Base-by-base conservation (phyloP, 148 eudicot genomes). In the Drosera capensis region DNA sequence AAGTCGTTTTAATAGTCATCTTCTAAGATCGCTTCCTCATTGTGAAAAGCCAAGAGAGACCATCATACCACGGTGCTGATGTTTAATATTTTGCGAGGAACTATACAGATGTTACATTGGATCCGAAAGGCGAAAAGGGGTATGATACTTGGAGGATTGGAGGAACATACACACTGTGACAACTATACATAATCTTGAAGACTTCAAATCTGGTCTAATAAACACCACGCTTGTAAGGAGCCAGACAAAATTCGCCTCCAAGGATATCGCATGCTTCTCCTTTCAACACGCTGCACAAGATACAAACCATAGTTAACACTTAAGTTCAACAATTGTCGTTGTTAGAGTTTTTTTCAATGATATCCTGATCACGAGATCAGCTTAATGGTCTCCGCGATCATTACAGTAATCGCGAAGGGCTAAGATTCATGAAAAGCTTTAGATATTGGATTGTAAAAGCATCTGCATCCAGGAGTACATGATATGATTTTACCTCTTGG, bases 251-350 rank as follows among this genome's bases (percentile, higher is more conserved):
- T 52, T 81, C 84, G 53, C 92, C 92, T 52, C 84, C 84, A 24
- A 81, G 92, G 61, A 68, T 78, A 44, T 81, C 84, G 34, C 92
- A 81, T 20, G 84, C 79, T 37, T 77, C 83, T 36, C 56, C 78
- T 16, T 64, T 70, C 21, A 80, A 60, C 34, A 76, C 80, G 60
- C 80, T 76, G 74, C 57, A 59, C 3, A 25, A 30, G 9, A n/a
- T 29, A 7, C 19, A 51, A 39, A 2, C 38, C 11, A 31, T 14
- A 3, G 17, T 2, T 20, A 14, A 31, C 29, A 30, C 20, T 13
- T 6, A 18, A 14, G 7, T 26, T 8, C 18, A 37, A 21, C 35
- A 1, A 15, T 1, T 0, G 30, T 13, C 7, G 0, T 14, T 34
- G 7, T 13, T 12, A 3, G n/a, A 3, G 12, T 40, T 30, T 14